These are phyloP conservation scores for Puya raimondii DNA, from an alignment of 176 grass and related monocot species.

Conservation along the genomic window DNA sequence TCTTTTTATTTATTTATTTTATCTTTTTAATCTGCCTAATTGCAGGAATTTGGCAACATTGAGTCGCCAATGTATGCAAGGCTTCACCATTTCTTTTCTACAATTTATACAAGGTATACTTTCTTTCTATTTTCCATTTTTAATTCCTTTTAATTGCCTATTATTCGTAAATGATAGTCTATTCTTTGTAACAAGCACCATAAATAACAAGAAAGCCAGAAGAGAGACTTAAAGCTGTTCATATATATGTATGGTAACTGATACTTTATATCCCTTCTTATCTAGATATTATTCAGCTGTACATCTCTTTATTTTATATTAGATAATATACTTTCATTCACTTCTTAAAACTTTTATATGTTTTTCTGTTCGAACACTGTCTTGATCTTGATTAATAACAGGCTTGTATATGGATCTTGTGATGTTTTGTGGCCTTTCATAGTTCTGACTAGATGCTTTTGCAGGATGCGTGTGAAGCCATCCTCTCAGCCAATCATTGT, in stretches of 20 bases:
- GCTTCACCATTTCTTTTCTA: slow-evolving; percentile 78
- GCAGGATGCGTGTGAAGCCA: slow-evolving; percentile 93
- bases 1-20: slow-evolving; percentile 8
- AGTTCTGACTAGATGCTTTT: background rate
- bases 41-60: slow-evolving; percentile 96
- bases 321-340: too few relatives aligned
- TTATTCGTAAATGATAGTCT: too few relatives aligned
- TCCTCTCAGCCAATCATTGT: slow-evolving; percentile 81
- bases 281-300: too few relatives aligned
- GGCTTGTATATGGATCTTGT: background rate
- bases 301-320: too few relatives aligned
- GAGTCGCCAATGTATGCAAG: slow-evolving; percentile 91
- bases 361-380: too few relatives aligned
- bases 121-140: slow-evolving; percentile 1
- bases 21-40: background rate
- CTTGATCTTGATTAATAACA: background rate
- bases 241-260: background rate
- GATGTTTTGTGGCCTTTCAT: background rate
- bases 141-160: background rate
- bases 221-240: background rate
- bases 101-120: slow-evolving; percentile 67
- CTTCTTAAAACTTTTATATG: too few relatives aligned
- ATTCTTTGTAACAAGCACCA: too few relatives aligned
- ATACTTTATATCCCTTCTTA: background rate
- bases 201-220: too few relatives aligned